Conservation (phyloP, 1,139 yeast genomes). For the Protomyces lactucae-debilis region DNA sequence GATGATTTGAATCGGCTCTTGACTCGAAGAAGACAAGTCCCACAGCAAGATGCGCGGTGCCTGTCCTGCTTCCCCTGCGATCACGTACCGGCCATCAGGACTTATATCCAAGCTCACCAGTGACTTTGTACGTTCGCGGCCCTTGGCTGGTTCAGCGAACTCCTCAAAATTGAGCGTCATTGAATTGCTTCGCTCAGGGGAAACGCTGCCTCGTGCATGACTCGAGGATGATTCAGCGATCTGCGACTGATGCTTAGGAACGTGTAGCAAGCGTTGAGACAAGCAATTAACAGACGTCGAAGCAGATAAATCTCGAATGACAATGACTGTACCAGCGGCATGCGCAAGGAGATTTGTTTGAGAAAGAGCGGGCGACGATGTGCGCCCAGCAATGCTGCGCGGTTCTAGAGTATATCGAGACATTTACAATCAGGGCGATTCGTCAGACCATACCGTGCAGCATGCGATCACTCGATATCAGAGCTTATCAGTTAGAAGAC, state of each 20-base stretch:
- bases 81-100: constrained; percentile 4
- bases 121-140: constrained; percentile 9
- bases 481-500: neutral
- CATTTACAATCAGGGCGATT: neutral
- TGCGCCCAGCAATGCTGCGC: neutral
- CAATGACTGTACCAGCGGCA: neutral
- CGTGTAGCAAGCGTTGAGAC: neutral
- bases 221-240: neutral
- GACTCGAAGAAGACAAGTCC: constrained; percentile 1
- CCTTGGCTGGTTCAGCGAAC: constrained; percentile 12
- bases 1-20: constrained; percentile 5
- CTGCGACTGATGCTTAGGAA: neutral
- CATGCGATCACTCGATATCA: neutral
- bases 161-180: constrained; percentile 10
- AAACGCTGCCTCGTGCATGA: neutral
- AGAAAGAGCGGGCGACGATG: neutral
- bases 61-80: constrained; percentile 20
- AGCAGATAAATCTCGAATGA: neutral
- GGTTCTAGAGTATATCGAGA: neutral
- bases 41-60: constrained; percentile 13
- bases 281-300: neutral
- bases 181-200: neutral
- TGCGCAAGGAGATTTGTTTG: neutral
- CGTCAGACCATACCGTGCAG: neutral
- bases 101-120: constrained; percentile 4